Base-by-base conservation (phyloP, 352 stramenopile genomes). In the Pythium volutum region DNA sequence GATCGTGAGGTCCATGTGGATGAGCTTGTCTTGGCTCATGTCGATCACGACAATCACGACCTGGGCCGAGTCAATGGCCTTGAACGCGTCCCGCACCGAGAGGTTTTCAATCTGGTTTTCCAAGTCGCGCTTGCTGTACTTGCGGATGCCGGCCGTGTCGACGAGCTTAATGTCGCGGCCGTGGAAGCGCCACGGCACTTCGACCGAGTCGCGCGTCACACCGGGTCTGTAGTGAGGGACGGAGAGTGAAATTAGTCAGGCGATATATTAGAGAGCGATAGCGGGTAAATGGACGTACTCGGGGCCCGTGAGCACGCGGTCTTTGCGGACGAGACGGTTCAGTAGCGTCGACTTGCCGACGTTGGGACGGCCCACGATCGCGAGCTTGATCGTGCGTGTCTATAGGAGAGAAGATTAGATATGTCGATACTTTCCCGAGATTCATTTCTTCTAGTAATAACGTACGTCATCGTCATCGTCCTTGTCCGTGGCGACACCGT, bases 1-100 rank as follows among this genome's bases (percentile, higher is more conserved):
- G 59, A 94, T 94, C 16, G 84, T 92, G 20, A 92, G 71, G 55
- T 94, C 84, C 80, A 94, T 88, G 70, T 94, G 80, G 55, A 91
- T 90, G 31, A 94, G 74, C 59, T 92, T 88, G 11, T 81, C 70
- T 58, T 90, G 69, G 51, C 79, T 91, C 76, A 94, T 88, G 61
- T 94, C 84, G 12, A 92, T 77, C 42, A 94, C 84, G 15, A 94
- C 82, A 14, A 86, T 75, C 42, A 92, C 84, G 23, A 94, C 82
- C 59, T 90, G 81, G 16, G 84, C 84, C 55, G 78, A 88, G 63
- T 90, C 83, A 51, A 93, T 88, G 29, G 84, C 81, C 54, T 81
- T 78, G 66, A 91, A 91, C 41, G 84, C 68, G 70, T 93, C 82
- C 33, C 82, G 82, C 58, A 93, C 84, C 47, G 84, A 91, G 34